Evolutionary conservation across 306 rosid species (phyloP), one percentile per base, ranked within the genome.

Genomic region (Acacia confusa): DNA sequence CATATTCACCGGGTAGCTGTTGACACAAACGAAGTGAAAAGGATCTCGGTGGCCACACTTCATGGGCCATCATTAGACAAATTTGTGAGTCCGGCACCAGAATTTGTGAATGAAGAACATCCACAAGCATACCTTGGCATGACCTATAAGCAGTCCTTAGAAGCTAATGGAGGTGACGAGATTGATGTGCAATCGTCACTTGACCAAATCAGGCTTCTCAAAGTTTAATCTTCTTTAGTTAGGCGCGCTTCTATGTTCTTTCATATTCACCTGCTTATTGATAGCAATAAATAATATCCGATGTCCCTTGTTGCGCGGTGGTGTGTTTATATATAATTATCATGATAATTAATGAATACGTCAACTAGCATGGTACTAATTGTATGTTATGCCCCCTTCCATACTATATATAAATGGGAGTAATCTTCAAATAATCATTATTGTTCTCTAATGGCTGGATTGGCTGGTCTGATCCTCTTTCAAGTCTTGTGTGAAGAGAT

Each of bases 1-100:
- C 94, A 89, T 71, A 44, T 87, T 48, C 92, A 91, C 68, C 83
- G 91, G 70, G 94, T 91, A 14, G 70, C 87, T 72, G 88, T 91
- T 9, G 82, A 74, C 47, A 87, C 84, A 25, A 91, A 91, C 72
- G 38, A 84, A 71, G 83, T 78, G 81, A 76, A 84, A 58, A 89
- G 92, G 78, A 81, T 71, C 28, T 84, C 94, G 0, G 78, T 89
- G 60, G 91, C 87, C 9, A 84, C 85, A 11, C 88, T 89, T 71
- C 92, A 91, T 72, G 91, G 95, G 40, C 92, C 94, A 6, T 82
- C 88, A 3, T 27, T 89, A 77, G 90, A 84, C 28, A 52, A 78
- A 44, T 44, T 86, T 16, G 78, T 91, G 19, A 44, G 66, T 52
- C 92, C 94, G 0, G 81, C 79, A 8, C 38, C 32, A 5, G 87